Evolutionary conservation across 169 alveolate genomes (phyloP).

Genomic region (Babesia ovis): DNA sequence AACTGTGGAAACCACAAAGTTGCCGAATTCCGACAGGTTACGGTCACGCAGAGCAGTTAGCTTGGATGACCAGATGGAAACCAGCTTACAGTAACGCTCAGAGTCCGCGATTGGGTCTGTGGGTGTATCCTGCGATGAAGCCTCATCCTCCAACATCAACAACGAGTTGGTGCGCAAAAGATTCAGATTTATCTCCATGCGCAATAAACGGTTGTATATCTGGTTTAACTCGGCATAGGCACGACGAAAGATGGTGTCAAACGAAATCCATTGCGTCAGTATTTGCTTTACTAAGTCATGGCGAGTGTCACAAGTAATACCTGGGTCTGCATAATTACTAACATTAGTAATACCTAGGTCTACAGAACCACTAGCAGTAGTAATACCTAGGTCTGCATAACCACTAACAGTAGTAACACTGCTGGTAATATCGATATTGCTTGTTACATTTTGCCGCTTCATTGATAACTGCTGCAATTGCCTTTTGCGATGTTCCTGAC

Average conservation of each 20-base stretch:
- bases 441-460: not conserved
- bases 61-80: slow-evolving; percentile 30
- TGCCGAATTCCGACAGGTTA: slow-evolving; percentile 16
- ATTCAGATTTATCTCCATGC: slow-evolving; percentile 25
- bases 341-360: too few species aligned
- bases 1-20: slow-evolving; percentile 10
- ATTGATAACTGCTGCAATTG: slow-evolving; percentile 8
- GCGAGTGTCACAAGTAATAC: too few species aligned
- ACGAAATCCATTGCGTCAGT: slow-evolving; percentile 24
- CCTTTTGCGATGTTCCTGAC: not conserved
- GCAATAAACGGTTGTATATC: slow-evolving; percentile 1
- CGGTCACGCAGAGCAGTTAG: slow-evolving; percentile 17
- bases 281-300: too few species aligned
- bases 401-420: too few species aligned
- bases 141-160: slow-evolving; percentile 14
- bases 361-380: not conserved
- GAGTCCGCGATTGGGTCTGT: not conserved
- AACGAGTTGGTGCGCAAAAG: slow-evolving; percentile 33
- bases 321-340: too few species aligned
- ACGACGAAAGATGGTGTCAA: slow-evolving; percentile 1
- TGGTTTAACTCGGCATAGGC: not conserved
- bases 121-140: too few species aligned
- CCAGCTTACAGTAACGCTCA: slow-evolving; percentile 26
- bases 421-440: not conserved
- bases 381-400: not conserved